Percentiles rank a stretch among this genome's conserved stretches.
phyloP scores from a whole-genome alignment of 2,329 filamentous ascomycete genomes.

The Colletotrichum higginsianum region DNA sequence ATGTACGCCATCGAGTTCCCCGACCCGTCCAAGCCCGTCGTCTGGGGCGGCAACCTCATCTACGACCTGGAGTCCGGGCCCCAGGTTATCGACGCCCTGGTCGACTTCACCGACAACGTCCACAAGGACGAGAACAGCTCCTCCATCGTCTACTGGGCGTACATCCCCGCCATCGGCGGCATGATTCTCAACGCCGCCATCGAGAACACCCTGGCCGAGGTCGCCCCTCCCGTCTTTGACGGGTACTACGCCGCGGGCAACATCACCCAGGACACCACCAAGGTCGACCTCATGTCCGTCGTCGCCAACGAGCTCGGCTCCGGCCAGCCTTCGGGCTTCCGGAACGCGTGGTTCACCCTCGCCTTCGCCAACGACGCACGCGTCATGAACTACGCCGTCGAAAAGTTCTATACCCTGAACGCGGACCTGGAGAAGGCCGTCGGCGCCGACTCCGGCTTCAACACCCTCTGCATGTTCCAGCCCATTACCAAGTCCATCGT shows the following conservation, averaged over 20 bases:
- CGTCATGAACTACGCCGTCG: conserved; percentile 52
- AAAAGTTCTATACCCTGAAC: conserved; percentile 50
- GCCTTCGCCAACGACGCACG: conserved; percentile 54
- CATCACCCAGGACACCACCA: conserved; percentile 47
- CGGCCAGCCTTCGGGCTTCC: conserved; percentile 49
- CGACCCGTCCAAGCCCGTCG: conserved; percentile 46
- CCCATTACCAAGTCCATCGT: conserved; percentile 51
- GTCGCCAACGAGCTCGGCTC: conserved; percentile 50
- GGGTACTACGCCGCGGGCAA: conserved; percentile 46
- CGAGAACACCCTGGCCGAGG: conserved; percentile 50
- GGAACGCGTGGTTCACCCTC: conserved; percentile 55
- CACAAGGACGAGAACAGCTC: conserved; percentile 52
- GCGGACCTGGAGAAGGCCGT: conserved; percentile 47
- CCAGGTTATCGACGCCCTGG: conserved; percentile 50
- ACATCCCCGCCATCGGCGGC: conserved; percentile 49
- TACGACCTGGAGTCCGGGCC: conserved; percentile 45
- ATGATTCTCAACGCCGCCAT: conserved; percentile 51
- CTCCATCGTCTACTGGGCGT: conserved; percentile 53
- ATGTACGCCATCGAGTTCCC: conserved; percentile 51
- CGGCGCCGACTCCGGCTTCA: conserved; percentile 46
- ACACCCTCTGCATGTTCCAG: conserved; percentile 52
- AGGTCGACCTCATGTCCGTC: conserved; percentile 48
- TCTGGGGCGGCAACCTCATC: conserved; percentile 52
- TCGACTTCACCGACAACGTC: conserved; percentile 51
- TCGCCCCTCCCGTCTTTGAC: conserved; percentile 50